These are phyloP conservation scores for Caulochytrium protostelioides DNA, from an alignment of 371 early-diverging fungal species.

Conservation along the genomic window DNA sequence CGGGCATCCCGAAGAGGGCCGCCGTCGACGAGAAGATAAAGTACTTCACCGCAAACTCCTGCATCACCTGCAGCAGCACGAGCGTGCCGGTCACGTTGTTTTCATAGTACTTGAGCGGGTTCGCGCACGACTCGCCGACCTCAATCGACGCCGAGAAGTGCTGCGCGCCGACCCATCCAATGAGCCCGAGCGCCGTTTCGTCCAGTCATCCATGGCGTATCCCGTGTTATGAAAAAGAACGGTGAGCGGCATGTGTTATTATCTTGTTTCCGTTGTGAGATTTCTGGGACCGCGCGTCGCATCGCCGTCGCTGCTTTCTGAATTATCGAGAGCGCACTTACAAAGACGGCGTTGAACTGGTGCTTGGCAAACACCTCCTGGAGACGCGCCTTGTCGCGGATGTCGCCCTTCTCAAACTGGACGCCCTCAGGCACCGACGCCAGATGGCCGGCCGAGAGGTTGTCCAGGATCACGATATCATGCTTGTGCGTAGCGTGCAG, in stretches of 20 bases:
- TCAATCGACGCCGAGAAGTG: conserved; percentile 26
- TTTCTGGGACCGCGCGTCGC: too few species aligned
- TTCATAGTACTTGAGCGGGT: conserved; percentile 27
- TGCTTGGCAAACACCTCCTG: conserved; percentile 17
- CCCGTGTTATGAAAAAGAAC: too few species aligned
- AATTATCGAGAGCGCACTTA: conserved; percentile 6
- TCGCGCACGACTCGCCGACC: conserved; percentile 17
- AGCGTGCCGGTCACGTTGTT: conserved; percentile 30
- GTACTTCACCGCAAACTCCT: conserved; percentile 17
- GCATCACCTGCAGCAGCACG: conserved; percentile 23
- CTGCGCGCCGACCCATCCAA: conserved; percentile 3
- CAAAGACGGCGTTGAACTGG: conserved; percentile 21
- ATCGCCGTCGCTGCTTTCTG: too few species aligned
- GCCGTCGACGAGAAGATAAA: conserved; percentile 34
- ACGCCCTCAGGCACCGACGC: conserved; percentile 14
- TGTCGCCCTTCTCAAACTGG: conserved; percentile 19
- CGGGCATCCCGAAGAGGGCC: conserved; percentile 24
- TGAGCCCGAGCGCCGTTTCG: too few species aligned
- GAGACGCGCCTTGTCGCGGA: conserved; percentile 16
- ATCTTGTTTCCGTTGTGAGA: too few species aligned
- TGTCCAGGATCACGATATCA: conserved; percentile 27
- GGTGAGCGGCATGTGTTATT: too few species aligned
- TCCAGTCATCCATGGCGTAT: too few species aligned
- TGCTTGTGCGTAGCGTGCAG: conserved; percentile 9
- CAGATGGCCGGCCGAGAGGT: conserved; percentile 26